These are phyloP conservation scores for Lentinula aciculospora DNA, from an alignment of 768 basidiomycete genomes.

Conservation along the genomic window DNA sequence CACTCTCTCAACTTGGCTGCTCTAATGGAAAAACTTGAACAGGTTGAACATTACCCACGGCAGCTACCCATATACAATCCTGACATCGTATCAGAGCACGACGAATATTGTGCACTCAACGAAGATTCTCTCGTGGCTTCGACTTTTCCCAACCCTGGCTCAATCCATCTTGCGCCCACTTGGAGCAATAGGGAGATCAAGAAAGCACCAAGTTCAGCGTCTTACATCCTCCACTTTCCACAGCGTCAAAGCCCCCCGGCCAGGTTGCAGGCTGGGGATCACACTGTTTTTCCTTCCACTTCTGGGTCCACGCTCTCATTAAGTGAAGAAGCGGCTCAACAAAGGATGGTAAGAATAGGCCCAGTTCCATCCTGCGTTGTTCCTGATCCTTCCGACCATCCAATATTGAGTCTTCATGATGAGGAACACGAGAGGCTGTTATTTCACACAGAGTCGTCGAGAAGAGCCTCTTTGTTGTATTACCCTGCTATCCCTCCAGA, in stretches of 20 bases:
- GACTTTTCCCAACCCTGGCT: background rate
- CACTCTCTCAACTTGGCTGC: background rate
- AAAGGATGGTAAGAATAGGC: background rate
- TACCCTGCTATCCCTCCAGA: background rate
- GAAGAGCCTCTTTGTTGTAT: background rate
- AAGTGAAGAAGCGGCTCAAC: background rate
- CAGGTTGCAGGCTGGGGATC: background rate
- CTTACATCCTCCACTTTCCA: background rate
- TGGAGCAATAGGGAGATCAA: background rate
- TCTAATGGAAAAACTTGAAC: background rate
- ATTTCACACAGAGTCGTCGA: background rate
- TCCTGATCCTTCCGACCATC: background rate
- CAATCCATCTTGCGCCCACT: background rate
- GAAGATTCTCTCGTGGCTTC: background rate
- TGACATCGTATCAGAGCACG: background rate
- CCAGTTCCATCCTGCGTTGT: background rate
- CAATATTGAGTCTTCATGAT: background rate
- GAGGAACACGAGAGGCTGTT: background rate
- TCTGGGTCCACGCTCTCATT: background rate
- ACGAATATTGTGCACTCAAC: background rate
- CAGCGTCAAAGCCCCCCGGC: background rate
- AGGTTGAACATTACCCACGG: background rate
- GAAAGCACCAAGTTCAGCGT: background rate
- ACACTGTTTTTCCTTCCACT: background rate
- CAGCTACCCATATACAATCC: background rate